Conservation (phyloP, 2,329 filamentous ascomycete species). For the Aspergillus proliferans region DNA sequence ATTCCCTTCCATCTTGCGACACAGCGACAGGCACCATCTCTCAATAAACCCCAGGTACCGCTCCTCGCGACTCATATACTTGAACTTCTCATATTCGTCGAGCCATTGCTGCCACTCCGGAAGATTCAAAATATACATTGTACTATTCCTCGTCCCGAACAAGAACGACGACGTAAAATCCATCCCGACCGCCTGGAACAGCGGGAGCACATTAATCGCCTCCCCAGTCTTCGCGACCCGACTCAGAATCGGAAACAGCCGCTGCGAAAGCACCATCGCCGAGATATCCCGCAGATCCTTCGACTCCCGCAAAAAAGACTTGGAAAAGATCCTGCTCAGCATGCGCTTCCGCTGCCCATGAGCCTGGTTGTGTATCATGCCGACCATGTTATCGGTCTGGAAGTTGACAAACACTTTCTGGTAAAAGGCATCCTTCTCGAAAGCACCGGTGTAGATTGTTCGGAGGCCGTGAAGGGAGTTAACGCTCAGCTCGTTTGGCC, state of each 20-base stretch:
- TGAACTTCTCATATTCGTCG: slow-evolving; percentile 54
- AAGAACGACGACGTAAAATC: slow-evolving; percentile 65
- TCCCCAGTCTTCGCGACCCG: slow-evolving; percentile 11
- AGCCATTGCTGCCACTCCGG: slow-evolving; percentile 42
- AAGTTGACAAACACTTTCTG: slow-evolving; percentile 59
- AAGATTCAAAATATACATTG: slow-evolving; percentile 52
- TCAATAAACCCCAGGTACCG: slow-evolving; percentile 59
- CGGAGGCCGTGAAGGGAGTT: slow-evolving; percentile 53
- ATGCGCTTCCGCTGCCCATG: slow-evolving; percentile 66
- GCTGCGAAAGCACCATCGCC: slow-evolving; percentile 48
- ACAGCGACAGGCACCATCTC: slow-evolving; percentile 52
- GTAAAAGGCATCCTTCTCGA: slow-evolving; percentile 64
- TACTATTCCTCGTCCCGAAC: slow-evolving; percentile 55
- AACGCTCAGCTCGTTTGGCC: slow-evolving; percentile 59
- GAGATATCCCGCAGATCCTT: slow-evolving; percentile 49
- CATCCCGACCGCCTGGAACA: slow-evolving; percentile 63
- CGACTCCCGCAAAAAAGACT: slow-evolving; percentile 59
- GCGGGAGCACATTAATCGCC: slow-evolving; percentile 48
- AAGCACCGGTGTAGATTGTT: slow-evolving; percentile 61
- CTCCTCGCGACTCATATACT: slow-evolving; percentile 48
- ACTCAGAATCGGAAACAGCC: slow-evolving; percentile 51
- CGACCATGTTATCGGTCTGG: slow-evolving; percentile 59
- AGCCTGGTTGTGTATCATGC: slow-evolving; percentile 49
- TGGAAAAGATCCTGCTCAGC: slow-evolving; percentile 69
- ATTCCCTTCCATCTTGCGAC: slow-evolving; percentile 39